A percentile compares a stretch with the other conserved stretches of the same genome.
phyloP scores from a whole-genome alignment of 805 yeast genomes.

The Zygosaccharomyces bisporus region DNA sequence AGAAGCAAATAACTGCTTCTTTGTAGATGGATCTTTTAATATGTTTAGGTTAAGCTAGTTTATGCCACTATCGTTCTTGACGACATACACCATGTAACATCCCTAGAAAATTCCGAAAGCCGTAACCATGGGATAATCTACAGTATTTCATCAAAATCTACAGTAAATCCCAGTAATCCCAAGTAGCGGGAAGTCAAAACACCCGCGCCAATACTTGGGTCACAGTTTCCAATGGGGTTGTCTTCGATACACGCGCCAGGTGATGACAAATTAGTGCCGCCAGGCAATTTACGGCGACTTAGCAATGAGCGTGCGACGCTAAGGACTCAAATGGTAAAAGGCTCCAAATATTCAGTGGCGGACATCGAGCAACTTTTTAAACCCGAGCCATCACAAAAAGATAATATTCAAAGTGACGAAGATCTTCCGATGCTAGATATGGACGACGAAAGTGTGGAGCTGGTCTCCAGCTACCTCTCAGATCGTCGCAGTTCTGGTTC shows the following conservation, averaged over 20 bases:
- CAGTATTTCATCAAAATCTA: too few relatives aligned
- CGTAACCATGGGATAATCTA: too few relatives aligned
- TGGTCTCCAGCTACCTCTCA: constrained; percentile 42
- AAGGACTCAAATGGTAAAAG: not conserved
- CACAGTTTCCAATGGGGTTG: constrained; percentile 7
- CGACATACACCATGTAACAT: too few relatives aligned
- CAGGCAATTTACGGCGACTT: not conserved
- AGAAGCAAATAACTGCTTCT: too few relatives aligned
- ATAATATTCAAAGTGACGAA: constrained; percentile 23
- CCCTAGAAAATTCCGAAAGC: too few relatives aligned
- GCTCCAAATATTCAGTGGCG: constrained; percentile 19
- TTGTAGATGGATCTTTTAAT: too few relatives aligned
- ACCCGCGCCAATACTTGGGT: not conserved
- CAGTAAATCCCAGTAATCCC: too few relatives aligned
- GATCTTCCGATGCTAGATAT: constrained; percentile 49
- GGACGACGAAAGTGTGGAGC: constrained; percentile 44
- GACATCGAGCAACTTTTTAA: constrained; percentile 16
- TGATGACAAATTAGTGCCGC: not conserved
- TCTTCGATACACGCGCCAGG: constrained; percentile 13
- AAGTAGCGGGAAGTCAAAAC: too few relatives aligned
- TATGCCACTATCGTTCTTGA: too few relatives aligned
- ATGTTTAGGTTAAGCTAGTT: too few relatives aligned
- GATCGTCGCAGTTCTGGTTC: constrained; percentile 20
- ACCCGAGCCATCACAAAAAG: not conserved
- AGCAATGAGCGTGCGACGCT: not conserved